Conservation (phyloP, 2,329 filamentous ascomycete genomes). For the Blastomyces parvus region DNA sequence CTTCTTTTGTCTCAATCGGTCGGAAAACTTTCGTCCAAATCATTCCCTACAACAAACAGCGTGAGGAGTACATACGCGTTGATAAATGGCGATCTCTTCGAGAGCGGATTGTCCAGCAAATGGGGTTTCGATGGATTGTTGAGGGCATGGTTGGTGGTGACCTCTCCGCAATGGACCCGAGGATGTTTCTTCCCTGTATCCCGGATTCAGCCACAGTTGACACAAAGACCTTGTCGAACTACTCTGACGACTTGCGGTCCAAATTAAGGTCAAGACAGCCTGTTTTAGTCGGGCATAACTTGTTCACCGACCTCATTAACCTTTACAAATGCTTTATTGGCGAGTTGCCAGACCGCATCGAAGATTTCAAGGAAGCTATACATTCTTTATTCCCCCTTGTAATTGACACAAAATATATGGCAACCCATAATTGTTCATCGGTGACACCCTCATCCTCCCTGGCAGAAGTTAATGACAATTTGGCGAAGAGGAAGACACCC, state of each 20-base stretch:
- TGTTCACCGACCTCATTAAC: slow-evolving; percentile 55
- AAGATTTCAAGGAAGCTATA: slow-evolving; percentile 44
- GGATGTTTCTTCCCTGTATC: slow-evolving; percentile 25
- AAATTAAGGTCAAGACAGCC: slow-evolving; percentile 39
- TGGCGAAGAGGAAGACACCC: slow-evolving; percentile 22
- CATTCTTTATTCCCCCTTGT: slow-evolving; percentile 48
- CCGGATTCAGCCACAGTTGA: slow-evolving; percentile 14
- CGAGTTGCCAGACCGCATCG: slow-evolving; percentile 45
- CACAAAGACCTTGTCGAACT: slow-evolving; percentile 18
- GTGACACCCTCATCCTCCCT: slow-evolving; percentile 38
- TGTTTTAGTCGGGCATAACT: slow-evolving; percentile 53
- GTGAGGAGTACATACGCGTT: slow-evolving; percentile 26
- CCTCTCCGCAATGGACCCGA: slow-evolving; percentile 27
- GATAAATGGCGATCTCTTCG: slow-evolving; percentile 23
- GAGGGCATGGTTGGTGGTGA: slow-evolving; percentile 38
- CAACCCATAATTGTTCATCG: slow-evolving; percentile 45
- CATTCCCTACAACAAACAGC: slow-evolving; percentile 27
- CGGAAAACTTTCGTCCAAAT: slow-evolving; percentile 35
- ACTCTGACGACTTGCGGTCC: slow-evolving; percentile 28
- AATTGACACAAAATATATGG: slow-evolving; percentile 56
- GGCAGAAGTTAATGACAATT: slow-evolving; percentile 22
- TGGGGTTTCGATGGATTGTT: slow-evolving; percentile 40
- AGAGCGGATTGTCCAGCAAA: slow-evolving; percentile 27
- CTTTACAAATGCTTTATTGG: slow-evolving; percentile 53
- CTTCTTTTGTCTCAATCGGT: slow-evolving; percentile 31